Conservation (phyloP, 257 asterid species). For the Solanum bukasovii region DNA sequence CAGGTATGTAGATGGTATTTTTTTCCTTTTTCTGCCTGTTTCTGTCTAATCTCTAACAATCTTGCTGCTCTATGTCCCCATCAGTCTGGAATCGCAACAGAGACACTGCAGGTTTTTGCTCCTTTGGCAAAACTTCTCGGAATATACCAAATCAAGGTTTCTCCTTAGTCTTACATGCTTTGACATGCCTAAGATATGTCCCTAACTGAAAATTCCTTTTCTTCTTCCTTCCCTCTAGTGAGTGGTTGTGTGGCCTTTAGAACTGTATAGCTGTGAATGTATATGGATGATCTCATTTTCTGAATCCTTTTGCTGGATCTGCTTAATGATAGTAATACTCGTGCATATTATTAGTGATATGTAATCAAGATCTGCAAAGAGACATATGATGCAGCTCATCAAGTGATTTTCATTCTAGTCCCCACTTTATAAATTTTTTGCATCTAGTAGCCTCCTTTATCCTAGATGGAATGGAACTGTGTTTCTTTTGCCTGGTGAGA, state of each 20-base stretch:
- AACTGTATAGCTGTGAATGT: background rate
- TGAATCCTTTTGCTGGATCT: background rate
- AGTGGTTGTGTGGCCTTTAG: background rate
- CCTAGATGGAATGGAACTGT: background rate
- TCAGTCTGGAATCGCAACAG: slow-evolving; percentile 87
- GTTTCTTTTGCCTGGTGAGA: background rate
- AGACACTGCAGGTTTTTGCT: slow-evolving; percentile 89
- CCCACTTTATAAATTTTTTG: background rate
- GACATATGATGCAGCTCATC: background rate
- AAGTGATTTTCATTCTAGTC: background rate
- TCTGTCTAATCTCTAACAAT: slow-evolving; percentile 1
- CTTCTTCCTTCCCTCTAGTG: background rate
- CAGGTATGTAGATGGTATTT: slow-evolving; percentile 37
- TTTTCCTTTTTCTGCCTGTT: background rate
- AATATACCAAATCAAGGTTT: slow-evolving; percentile 86
- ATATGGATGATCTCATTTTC: background rate
- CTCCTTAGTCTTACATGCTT: background rate
- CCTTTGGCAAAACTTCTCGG: slow-evolving; percentile 93
- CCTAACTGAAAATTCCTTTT: background rate
- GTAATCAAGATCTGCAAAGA: background rate
- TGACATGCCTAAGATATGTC: background rate
- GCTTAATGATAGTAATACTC: background rate
- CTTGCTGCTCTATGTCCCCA: slow-evolving; percentile 1
- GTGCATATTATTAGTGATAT: background rate
- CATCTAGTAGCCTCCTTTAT: background rate